These are phyloP conservation scores for Knoxia roxburghii DNA, from an alignment of 257 asterid genomes.

Conservation along the genomic window DNA sequence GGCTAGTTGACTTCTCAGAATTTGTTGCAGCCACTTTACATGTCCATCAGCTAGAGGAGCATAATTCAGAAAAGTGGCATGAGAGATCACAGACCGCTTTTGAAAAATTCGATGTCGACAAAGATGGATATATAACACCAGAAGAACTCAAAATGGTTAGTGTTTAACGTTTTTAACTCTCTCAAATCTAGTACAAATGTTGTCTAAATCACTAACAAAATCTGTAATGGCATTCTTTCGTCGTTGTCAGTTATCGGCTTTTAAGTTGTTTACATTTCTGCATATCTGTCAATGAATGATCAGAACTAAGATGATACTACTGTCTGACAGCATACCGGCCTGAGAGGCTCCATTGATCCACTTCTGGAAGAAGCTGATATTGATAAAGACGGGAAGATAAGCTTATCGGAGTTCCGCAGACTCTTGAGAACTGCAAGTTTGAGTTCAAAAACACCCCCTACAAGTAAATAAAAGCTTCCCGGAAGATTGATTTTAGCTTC, in stretches of 20 bases:
- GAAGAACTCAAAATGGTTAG: conserved; percentile 91
- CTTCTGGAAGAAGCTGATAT: conserved; percentile 94
- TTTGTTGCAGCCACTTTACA: conserved; percentile 95
- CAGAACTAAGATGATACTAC: not conserved
- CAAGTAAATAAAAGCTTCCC: conserved; percentile 30
- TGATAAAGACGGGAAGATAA: conserved; percentile 90
- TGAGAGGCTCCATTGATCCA: conserved; percentile 81
- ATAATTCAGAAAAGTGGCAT: conserved; percentile 75
- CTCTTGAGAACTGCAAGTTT: conserved; percentile 90
- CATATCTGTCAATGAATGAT: no score
- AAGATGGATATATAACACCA: conserved; percentile 85
- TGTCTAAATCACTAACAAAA: not conserved
- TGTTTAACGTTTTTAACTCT: not conserved
- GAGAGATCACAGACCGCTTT: conserved; percentile 80
- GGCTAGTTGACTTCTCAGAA: conserved; percentile 92
- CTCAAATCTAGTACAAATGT: not conserved
- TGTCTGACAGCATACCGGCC: conserved; percentile 63
- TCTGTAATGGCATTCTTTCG: not conserved
- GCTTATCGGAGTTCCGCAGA: conserved; percentile 86
- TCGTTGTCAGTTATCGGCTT: not conserved
- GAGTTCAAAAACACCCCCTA: conserved; percentile 50
- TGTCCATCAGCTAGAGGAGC: conserved; percentile 93
- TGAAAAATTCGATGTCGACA: conserved; percentile 85
- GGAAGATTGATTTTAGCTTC: conserved; percentile 16
- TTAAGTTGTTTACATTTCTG: no score